Percentiles rank a stretch among this genome's conserved stretches.
phyloP scores from a whole-genome alignment of 129 eudicot species.

The Cynara cardunculus region DNA sequence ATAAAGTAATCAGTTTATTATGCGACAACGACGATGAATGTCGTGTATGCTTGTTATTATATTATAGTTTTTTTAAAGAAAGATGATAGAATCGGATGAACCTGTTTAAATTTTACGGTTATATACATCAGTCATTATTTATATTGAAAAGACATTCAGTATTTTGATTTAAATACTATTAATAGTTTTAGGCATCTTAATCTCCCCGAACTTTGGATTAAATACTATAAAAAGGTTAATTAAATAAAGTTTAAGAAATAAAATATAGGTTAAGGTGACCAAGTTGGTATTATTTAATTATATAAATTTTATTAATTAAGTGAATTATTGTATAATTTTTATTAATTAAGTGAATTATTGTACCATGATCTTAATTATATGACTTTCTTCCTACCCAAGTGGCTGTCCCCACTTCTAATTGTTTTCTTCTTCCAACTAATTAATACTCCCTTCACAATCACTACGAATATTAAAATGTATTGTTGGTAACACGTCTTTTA shows the following conservation, averaged over 20 bases:
- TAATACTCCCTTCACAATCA: not conserved
- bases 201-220: conserved; percentile 30
- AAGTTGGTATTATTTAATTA: conserved; percentile 14
- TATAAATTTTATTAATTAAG: not conserved
- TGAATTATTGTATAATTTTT: conserved; percentile 19
- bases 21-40: not conserved
- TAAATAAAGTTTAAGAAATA: conserved; percentile 4
- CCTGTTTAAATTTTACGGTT: conserved; percentile 5
- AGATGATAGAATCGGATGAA: not conserved
- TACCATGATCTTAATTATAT: conserved; percentile 16
- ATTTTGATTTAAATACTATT: not conserved
- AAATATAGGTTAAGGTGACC: conserved; percentile 13
- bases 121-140: conserved; percentile 5
- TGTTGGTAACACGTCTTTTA: too few species aligned
- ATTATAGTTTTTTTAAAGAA: not conserved
- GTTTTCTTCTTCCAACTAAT: not conserved
- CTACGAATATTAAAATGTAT: too few species aligned
- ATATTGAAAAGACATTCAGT: conserved; percentile 1
- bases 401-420: conserved; percentile 16
- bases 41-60: not conserved
- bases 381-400: conserved; percentile 30
- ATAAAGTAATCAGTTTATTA: not conserved
- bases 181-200: conserved; percentile 33
- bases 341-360: conserved; percentile 24
- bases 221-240: not conserved